Evolutionary conservation across 2,329 filamentous ascomycete species (phyloP), one percentile per base, ranked within the genome.

Genomic region (Ophiostoma ulmi): DNA sequence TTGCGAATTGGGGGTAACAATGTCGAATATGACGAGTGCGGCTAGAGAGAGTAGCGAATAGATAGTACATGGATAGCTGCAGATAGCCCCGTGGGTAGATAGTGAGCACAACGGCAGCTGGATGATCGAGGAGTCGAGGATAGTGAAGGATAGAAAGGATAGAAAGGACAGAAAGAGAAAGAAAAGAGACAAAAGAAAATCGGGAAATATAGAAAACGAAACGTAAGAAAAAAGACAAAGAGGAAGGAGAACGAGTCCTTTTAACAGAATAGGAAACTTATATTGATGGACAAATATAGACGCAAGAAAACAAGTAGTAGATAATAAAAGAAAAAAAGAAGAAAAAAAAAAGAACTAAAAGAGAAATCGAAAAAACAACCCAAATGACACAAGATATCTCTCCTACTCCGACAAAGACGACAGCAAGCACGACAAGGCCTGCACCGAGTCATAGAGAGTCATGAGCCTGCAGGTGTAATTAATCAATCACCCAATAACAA

Each of bases 1-100:
- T 71, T 69, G 67, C 67, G 70, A 69, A 70, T 72, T 68, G 69
- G 71, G 68, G 69, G 55, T 17, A 66, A 22, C 35, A 36, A 72
- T 70, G 67, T 68, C 66, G 68, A 69, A 67, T 63, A 26, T 26
- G 20, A 58, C 52, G 52, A 58, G n/a, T 26, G 52, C 22, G 11
- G 52, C 52, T 58, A 58, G 52, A 58, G 52, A 58, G 5, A 48
- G 44, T 48, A 48, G 17, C 14, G 44, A 44, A 13, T 44, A 31
- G 41, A 44, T 44, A 44, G 39, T 14, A 26, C 31, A 4, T 44
- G 41, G 41, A 14, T 44, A 5, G 17, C 41, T 44, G 14, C 14
- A 58, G 52, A 14, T 26, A 26, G 52, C 52, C 14, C 44, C 5
- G 44, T 58, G 26, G n/a, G 52, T 58, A n/a, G n/a, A 58, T 58